Evolutionary conservation across 176 grass and related monocot species (phyloP).

Genomic region (Oryza officinalis): DNA sequence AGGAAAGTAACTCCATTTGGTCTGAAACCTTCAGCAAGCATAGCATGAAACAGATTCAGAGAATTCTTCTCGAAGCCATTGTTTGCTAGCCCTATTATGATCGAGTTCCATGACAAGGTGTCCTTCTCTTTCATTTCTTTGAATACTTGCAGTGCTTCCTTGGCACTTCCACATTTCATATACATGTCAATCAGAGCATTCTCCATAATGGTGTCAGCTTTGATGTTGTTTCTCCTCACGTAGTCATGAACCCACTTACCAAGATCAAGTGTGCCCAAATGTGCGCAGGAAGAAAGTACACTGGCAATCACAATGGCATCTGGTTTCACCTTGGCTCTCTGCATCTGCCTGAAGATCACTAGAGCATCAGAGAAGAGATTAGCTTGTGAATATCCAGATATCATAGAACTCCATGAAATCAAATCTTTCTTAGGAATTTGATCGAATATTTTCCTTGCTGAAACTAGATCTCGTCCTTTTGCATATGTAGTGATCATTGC

Average conservation of each 20-base stretch:
- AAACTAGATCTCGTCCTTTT: slow-evolving; percentile 45
- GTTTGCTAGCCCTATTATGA: slow-evolving; percentile 41
- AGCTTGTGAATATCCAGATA: slow-evolving; percentile 49
- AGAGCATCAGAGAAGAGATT: slow-evolving; percentile 54
- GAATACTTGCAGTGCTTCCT: slow-evolving; percentile 44
- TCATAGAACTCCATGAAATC: slow-evolving; percentile 67
- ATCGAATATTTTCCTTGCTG: slow-evolving; percentile 51
- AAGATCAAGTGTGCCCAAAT: slow-evolving; percentile 46
- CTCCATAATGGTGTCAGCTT: slow-evolving; percentile 37
- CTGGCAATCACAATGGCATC: slow-evolving; percentile 43
- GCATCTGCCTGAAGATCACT: slow-evolving; percentile 50
- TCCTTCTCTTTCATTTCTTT: slow-evolving; percentile 49
- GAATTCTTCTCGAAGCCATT: slow-evolving; percentile 42
- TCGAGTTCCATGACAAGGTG: slow-evolving; percentile 53
- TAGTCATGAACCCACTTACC: slow-evolving; percentile 58
- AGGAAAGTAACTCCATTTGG: slow-evolving; percentile 51
- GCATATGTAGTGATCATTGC: slow-evolving; percentile 55
- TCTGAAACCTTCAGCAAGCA: slow-evolving; percentile 40
- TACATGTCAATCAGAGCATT: slow-evolving; percentile 58
- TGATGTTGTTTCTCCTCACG: slow-evolving; percentile 45
- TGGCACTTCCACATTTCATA: slow-evolving; percentile 41
- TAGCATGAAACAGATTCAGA: slow-evolving; percentile 34
- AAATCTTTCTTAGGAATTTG: slow-evolving; percentile 50
- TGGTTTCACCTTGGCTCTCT: slow-evolving; percentile 52
- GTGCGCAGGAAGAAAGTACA: slow-evolving; percentile 48